phyloP scores from a whole-genome alignment of 768 basidiomycete species.

The Trametes cubensis region DNA sequence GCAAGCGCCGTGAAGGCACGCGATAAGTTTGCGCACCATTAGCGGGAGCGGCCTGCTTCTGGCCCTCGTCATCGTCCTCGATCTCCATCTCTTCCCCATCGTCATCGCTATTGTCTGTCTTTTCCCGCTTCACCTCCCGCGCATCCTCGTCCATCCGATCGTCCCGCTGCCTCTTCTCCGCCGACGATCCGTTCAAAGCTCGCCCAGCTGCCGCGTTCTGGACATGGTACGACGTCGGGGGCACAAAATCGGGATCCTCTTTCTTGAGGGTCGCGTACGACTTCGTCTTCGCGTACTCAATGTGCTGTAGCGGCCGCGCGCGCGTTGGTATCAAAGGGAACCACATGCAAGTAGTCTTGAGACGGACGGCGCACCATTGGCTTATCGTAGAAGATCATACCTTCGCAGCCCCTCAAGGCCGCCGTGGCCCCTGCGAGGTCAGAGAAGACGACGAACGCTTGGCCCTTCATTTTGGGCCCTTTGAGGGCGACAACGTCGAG shows the following conservation, averaged over 20 bases:
- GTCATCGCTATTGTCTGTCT: slow-evolving; percentile 55
- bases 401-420: slow-evolving; percentile 90
- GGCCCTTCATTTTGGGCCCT: slow-evolving; percentile 82
- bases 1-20: slow-evolving; percentile 10
- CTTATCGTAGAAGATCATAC: slow-evolving; percentile 92
- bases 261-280: slow-evolving; percentile 80
- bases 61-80: slow-evolving; percentile 79
- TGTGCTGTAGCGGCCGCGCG: slow-evolving; percentile 57
- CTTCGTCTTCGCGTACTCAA: slow-evolving; percentile 87
- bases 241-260: slow-evolving; percentile 82
- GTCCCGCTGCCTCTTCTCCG: slow-evolving; percentile 70
- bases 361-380: slow-evolving; percentile 65
- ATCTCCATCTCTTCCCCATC: slow-evolving; percentile 94
- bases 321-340: slow-evolving; percentile 34
- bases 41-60: slow-evolving; percentile 34
- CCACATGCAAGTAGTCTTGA: slow-evolving; percentile 29
- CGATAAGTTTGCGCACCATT: slow-evolving; percentile 18
- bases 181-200: slow-evolving; percentile 35
- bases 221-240: slow-evolving; percentile 67
- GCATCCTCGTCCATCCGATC: slow-evolving; percentile 57
- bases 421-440: slow-evolving; percentile 90
- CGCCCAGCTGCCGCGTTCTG: slow-evolving; percentile 35
- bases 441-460: slow-evolving; percentile 94
- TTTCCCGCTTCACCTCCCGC: slow-evolving; percentile 68
- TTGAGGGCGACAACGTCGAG: slow-evolving; percentile 94